Conservation (phyloP, 176 grass and related monocot genomes). For the Lolium perenne region DNA sequence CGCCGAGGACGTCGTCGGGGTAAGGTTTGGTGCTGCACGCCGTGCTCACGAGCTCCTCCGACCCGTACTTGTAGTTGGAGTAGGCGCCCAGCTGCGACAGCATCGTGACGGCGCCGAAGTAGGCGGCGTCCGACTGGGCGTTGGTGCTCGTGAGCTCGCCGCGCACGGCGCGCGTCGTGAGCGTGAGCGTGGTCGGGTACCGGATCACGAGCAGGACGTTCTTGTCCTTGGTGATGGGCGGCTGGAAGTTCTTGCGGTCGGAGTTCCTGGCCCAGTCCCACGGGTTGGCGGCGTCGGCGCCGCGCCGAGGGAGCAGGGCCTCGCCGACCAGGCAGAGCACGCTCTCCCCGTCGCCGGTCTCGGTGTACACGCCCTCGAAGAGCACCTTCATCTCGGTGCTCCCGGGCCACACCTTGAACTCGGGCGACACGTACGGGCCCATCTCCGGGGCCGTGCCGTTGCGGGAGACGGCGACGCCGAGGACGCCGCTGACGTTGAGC, state of each 20-base stretch:
- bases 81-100: conserved; percentile 78
- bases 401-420: conserved; percentile 69
- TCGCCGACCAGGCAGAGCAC: conserved; percentile 80
- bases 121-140: conserved; percentile 41
- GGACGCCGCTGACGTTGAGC: conserved; percentile 76
- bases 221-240: conserved; percentile 37
- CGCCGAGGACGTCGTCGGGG: conserved; percentile 53
- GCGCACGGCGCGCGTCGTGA: conserved; percentile 64
- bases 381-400: conserved; percentile 71
- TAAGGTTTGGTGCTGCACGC: conserved; percentile 64
- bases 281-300: conserved; percentile 45
- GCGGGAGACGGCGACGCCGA: conserved; percentile 61
- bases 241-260: conserved; percentile 57
- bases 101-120: conserved; percentile 65
- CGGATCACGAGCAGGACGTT: conserved; percentile 61
- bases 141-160: conserved; percentile 74
- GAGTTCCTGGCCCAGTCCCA: conserved; percentile 64
- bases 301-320: conserved; percentile 60
- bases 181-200: conserved; percentile 62
- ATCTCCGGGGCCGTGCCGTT: conserved; percentile 68
- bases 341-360: conserved; percentile 56
- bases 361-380: conserved; percentile 83
- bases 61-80: conserved; percentile 78
- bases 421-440: conserved; percentile 59
- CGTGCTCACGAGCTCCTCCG: conserved; percentile 59